Evolutionary conservation across 2,329 filamentous ascomycete species (phyloP).

Genomic region (Penicillium sp.): DNA sequence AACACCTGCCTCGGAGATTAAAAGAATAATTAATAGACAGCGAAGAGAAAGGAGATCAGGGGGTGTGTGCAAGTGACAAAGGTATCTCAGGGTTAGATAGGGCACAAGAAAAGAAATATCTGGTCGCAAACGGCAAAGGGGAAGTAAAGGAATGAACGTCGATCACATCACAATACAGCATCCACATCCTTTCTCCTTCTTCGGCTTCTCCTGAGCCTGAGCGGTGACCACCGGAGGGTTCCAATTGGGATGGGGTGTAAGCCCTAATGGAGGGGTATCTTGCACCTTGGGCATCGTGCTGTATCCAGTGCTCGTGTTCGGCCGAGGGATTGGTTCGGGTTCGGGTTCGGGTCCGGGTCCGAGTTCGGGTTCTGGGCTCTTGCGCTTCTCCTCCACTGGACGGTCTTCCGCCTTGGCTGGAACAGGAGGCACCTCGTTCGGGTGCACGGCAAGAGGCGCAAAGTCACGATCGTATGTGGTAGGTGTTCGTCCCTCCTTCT

Average conservation of each 20-base stretch:
- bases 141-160: conserved; percentile 7
- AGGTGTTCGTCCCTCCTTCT: conserved; percentile 81
- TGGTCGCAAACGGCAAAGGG: conserved; percentile 2
- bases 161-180: conserved; percentile 72
- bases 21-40: conserved; percentile 10
- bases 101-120: background rate
- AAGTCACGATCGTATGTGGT: conserved; percentile 84
- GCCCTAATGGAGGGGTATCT: conserved; percentile 32
- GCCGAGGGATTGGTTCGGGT: conserved; percentile 20
- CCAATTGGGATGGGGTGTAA: conserved; percentile 38
- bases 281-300: conserved; percentile 48
- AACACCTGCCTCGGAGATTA: conserved; percentile 18
- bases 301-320: conserved; percentile 46
- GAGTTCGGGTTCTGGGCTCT: conserved; percentile 25
- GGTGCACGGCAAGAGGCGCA: conserved; percentile 60
- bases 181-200: conserved; percentile 53
- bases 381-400: conserved; percentile 20
- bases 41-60: conserved; percentile 10
- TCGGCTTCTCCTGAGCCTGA: conserved; percentile 52
- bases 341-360: background rate
- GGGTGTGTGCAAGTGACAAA: conserved; percentile 13
- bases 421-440: conserved; percentile 29
- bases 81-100: conserved; percentile 9
- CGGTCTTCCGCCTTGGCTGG: conserved; percentile 13
- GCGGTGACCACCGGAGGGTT: conserved; percentile 47